These are phyloP conservation scores for Vitellaria paradoxa DNA, from an alignment of 179 eudicot species.

Conservation along the genomic window DNA sequence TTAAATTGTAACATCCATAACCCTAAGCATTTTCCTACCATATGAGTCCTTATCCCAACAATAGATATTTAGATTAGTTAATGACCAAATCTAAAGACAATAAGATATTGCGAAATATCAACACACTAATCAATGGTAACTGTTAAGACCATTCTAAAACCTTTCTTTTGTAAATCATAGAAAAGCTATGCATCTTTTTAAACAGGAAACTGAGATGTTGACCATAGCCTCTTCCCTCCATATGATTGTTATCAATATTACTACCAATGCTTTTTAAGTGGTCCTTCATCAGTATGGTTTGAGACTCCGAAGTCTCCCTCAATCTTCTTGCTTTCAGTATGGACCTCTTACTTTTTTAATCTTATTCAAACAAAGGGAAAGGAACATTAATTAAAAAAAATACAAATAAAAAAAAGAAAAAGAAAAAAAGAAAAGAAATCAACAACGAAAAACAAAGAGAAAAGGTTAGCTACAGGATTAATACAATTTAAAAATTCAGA, in stretches of 20 bases:
- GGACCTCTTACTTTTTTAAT: background rate
- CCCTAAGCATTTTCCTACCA: background rate
- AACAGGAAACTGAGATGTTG: background rate
- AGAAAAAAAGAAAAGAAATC: too few relatives aligned
- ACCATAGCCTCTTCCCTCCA: background rate
- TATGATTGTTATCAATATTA: background rate
- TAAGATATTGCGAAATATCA: too few relatives aligned
- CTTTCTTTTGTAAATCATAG: background rate
- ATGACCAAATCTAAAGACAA: background rate
- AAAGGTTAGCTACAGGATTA: background rate
- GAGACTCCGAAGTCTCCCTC: background rate
- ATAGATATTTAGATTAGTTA: background rate
- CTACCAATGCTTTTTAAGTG: background rate
- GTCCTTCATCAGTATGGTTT: background rate
- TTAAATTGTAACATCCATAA: background rate
- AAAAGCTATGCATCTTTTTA: background rate
- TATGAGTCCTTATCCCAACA: background rate
- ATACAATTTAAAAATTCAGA: background rate
- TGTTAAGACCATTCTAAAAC: background rate
- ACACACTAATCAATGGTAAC: background rate
- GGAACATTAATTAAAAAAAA: too few relatives aligned
- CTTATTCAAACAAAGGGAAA: background rate
- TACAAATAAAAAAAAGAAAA: too few relatives aligned
- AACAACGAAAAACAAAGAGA: too few relatives aligned
- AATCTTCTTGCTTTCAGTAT: background rate